Base-by-base conservation (phyloP, 768 basidiomycete genomes). In the Amanita rubescens region DNA sequence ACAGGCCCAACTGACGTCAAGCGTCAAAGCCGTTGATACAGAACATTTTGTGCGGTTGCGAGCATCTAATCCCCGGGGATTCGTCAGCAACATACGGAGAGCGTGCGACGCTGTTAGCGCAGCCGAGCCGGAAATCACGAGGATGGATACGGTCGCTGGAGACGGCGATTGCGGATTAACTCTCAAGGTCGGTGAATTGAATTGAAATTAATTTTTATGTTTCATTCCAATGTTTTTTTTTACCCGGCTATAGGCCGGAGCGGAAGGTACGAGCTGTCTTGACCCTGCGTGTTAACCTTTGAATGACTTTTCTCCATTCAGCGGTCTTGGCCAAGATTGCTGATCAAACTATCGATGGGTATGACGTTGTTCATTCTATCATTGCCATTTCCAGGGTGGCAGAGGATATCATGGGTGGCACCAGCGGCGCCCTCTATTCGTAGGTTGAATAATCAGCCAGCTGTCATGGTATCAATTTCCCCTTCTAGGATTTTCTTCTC, bases 381-480 rank as follows among this genome's bases (percentile, higher is more conserved):
- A 78, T 87, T 41, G 71, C 74, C 2, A 80, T 94, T 55, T 80
- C 93, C 2, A 76, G 81, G 58, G 80, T 85, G 8, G 84, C 86
- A 2, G 90, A 93, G 65, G 84, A 89, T 59, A 73, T 75, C 15
- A 95, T 95, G 93, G 93, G 89, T 11, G 93, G 93, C 32, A 94
- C 93, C 5, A 89, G 86, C 58, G 93, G 93, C 3, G 91, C 92
- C 0, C 67, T 95, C 24, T 95, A 94, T 66, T 93, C 92, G 90
- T 91, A 59, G 54, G 88, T 79, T 10, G 5, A 27, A 24, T 53
- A 22, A 44, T 24, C 46, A 41, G 20, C 25, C 46, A 22, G 39
- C 27, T 43, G 24, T 41, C 52, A 25, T 10, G 33, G 27, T 30
- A 49, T 24, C 58, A 17, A 37, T 8, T 43, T 30, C 10, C 14